Evolutionary conservation across 2,329 filamentous ascomycete genomes (phyloP).

Genomic region (Hansfordia pulvinata): DNA sequence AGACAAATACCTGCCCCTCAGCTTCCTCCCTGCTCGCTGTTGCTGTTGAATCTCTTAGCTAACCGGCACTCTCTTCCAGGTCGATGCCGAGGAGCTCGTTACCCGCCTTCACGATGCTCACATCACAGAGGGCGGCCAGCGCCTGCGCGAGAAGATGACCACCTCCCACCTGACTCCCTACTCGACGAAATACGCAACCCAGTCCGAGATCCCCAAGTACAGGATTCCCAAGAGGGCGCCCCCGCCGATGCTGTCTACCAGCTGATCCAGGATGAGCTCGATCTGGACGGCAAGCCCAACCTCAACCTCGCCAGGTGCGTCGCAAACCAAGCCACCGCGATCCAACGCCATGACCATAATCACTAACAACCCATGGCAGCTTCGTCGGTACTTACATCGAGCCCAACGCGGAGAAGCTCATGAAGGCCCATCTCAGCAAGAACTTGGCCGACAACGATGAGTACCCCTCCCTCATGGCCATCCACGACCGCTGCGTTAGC

Average conservation of each 20-base stretch:
- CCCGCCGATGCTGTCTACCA: conserved; percentile 52
- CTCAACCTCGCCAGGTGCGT: conserved; percentile 47
- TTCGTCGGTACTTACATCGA: conserved; percentile 66
- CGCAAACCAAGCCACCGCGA: too few relatives aligned
- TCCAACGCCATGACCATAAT: too few relatives aligned
- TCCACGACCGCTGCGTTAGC: conserved; percentile 54
- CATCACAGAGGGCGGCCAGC: conserved; percentile 19
- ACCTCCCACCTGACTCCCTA: conserved; percentile 43
- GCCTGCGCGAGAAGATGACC: conserved; percentile 23
- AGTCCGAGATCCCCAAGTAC: conserved; percentile 44
- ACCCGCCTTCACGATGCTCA: conserved; percentile 31
- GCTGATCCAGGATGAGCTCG: conserved; percentile 47
- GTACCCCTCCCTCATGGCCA: conserved; percentile 41
- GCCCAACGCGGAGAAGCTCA: conserved; percentile 46
- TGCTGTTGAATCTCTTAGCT: too few relatives aligned
- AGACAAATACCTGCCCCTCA: conserved; percentile 4
- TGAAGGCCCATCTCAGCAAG: conserved; percentile 56
- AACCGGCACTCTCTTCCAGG: conserved; percentile 20
- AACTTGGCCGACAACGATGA: conserved; percentile 61
- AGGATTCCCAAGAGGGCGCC: conserved; percentile 40
- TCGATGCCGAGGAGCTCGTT: conserved; percentile 43
- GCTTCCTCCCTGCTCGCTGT: neutral
- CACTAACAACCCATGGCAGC: conserved; percentile 16
- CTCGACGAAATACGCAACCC: conserved; percentile 39
- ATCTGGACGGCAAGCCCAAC: conserved; percentile 52